Percentiles rank a stretch among this genome's conserved stretches.
phyloP scores from a whole-genome alignment of 2,329 filamentous ascomycete species.

The Verticillium klebahnii region DNA sequence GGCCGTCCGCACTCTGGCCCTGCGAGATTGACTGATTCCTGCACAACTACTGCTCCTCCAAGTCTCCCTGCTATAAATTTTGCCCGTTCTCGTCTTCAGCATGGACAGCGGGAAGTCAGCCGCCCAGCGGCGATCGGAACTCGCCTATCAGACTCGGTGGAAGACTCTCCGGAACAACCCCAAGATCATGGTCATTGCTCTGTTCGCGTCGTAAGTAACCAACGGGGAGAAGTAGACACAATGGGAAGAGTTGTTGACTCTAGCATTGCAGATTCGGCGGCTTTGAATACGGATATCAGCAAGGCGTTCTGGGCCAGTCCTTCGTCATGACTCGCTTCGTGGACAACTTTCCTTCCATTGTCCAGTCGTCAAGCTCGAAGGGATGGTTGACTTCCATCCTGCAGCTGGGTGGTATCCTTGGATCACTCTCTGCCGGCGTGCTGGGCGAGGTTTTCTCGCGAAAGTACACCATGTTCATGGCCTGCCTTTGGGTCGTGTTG shows the following conservation, averaged over 20 bases:
- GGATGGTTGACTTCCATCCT: conserved; percentile 48
- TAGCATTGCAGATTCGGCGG: conserved; percentile 36
- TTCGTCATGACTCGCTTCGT: conserved; percentile 48
- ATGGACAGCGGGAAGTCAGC: neutral
- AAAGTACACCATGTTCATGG: conserved; percentile 48
- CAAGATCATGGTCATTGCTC: conserved; percentile 31
- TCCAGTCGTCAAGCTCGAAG: conserved; percentile 38
- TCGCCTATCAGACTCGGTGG: conserved; percentile 17
- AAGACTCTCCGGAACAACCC: conserved; percentile 26
- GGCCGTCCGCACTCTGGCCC: too few species aligned
- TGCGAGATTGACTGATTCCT: too few species aligned
- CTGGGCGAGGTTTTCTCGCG: conserved; percentile 43
- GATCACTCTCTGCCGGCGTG: conserved; percentile 41
- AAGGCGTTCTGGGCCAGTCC: conserved; percentile 49
- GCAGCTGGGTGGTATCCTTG: conserved; percentile 44
- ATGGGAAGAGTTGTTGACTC: conserved; percentile 9
- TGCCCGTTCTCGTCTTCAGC: too few species aligned
- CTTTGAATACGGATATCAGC: conserved; percentile 49
- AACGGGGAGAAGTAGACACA: too few species aligned
- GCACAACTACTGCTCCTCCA: too few species aligned
- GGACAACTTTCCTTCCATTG: conserved; percentile 42
- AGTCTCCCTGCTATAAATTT: too few species aligned
- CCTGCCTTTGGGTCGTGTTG: conserved; percentile 40
- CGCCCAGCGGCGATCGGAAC: conserved; percentile 7
- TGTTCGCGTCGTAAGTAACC: conserved; percentile 29